phyloP scores from a whole-genome alignment of 2,329 filamentous ascomycete genomes.

The Fusarium aywerte region DNA sequence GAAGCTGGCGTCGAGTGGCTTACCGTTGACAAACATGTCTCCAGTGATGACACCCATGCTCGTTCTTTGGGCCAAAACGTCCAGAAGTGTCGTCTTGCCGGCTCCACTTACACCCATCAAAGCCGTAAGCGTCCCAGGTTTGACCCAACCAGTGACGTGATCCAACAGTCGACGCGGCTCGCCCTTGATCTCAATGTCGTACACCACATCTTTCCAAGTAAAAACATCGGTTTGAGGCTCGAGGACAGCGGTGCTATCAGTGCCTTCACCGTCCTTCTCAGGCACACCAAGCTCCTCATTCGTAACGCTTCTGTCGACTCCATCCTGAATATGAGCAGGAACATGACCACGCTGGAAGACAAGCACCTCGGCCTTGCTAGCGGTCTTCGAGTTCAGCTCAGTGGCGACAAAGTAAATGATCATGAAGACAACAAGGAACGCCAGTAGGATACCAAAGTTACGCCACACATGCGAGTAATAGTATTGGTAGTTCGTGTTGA shows the following conservation, averaged over 20 bases:
- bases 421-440: slow-evolving; percentile 72
- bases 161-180: slow-evolving; percentile 78
- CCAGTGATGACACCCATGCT: slow-evolving; percentile 72
- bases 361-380: slow-evolving; percentile 74
- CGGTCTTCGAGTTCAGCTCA: slow-evolving; percentile 72
- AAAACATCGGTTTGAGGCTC: slow-evolving; percentile 69
- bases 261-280: slow-evolving; percentile 35
- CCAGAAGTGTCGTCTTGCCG: slow-evolving; percentile 58
- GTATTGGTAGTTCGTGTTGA: slow-evolving; percentile 66
- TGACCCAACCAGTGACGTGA: slow-evolving; percentile 87
- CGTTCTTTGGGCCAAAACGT: slow-evolving; percentile 60
- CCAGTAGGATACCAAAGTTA: slow-evolving; percentile 75
- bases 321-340: slow-evolving; percentile 54
- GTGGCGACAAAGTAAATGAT: slow-evolving; percentile 69
- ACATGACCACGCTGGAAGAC: slow-evolving; percentile 71
- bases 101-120: slow-evolving; percentile 71
- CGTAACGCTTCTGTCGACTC: slow-evolving; percentile 40
- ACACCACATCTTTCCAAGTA: slow-evolving; percentile 82
- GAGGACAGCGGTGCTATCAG: slow-evolving; percentile 45
- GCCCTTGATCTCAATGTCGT: slow-evolving; percentile 76
- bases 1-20: slow-evolving; percentile 65
- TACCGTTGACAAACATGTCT: slow-evolving; percentile 73
- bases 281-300: slow-evolving; percentile 48
- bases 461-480: slow-evolving; percentile 69
- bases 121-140: slow-evolving; percentile 86